Evolutionary conservation across 768 basidiomycete species (phyloP).

Genomic region (Psilocybe cyanescens): DNA sequence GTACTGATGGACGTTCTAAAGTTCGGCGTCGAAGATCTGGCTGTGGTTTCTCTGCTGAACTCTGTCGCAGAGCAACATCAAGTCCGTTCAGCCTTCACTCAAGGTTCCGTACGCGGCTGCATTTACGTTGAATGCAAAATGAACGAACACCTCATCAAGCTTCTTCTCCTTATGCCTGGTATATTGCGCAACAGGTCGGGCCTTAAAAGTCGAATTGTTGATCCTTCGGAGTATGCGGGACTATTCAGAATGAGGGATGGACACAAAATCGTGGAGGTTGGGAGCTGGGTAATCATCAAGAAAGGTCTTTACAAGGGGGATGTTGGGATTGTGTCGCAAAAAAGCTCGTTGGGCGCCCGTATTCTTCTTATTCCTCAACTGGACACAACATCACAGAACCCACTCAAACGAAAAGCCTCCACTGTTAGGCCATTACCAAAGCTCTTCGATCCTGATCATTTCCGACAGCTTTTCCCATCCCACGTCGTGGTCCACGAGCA

Average conservation of each 20-base stretch:
- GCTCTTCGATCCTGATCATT: slow-evolving; percentile 8
- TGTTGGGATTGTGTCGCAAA: slow-evolving; percentile 6
- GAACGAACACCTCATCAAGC: not conserved
- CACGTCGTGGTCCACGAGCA: not conserved
- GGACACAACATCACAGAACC: not conserved
- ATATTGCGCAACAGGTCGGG: not conserved
- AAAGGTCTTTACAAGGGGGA: slow-evolving; percentile 18
- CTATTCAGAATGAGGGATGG: not conserved
- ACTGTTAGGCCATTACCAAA: not conserved
- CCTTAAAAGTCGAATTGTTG: not conserved
- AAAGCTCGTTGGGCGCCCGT: slow-evolving; percentile 6
- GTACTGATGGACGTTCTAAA: not conserved
- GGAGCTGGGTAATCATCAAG: slow-evolving; percentile 12
- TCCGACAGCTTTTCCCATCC: not conserved
- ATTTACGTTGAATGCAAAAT: slow-evolving; percentile 16
- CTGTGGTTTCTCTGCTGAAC: not conserved
- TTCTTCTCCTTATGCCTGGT: slow-evolving; percentile 6
- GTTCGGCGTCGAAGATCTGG: not conserved
- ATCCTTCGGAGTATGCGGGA: not conserved
- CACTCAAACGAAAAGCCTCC: not conserved
- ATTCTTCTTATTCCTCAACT: slow-evolving; percentile 15
- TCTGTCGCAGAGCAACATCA: not conserved
- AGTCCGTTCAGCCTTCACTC: slow-evolving; percentile 11
- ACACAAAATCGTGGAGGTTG: not conserved
- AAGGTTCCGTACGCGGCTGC: slow-evolving; percentile 7